Conservation (phyloP, 495 filamentous ascomycete genomes). For the Letharia columbiana region DNA sequence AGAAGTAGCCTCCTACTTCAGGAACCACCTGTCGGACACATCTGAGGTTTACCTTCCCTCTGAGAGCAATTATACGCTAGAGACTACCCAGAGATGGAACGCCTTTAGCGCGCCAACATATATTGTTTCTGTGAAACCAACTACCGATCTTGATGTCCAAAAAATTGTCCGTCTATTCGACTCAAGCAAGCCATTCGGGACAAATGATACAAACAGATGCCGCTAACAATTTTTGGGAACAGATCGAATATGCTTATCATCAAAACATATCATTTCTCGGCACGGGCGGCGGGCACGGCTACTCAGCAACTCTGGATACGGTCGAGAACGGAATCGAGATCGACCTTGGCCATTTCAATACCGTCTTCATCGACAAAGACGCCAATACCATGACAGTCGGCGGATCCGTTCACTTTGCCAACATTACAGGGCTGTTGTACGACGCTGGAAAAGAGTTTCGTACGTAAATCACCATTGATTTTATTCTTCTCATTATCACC, state of each 20-base stretch:
- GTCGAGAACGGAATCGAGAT: conserved; percentile 28
- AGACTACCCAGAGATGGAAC: conserved; percentile 20
- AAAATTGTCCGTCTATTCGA: conserved; percentile 24
- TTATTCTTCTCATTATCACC: conserved; percentile 12
- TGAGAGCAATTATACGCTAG: conserved; percentile 10
- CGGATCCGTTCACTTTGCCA: conserved; percentile 24
- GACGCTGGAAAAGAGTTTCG: conserved; percentile 26
- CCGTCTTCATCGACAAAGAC: conserved; percentile 25
- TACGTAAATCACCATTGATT: conserved; percentile 14
- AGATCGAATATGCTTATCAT: conserved; percentile 24
- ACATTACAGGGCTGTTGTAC: conserved; percentile 26
- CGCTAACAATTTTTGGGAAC: neutral
- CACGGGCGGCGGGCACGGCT: conserved; percentile 28
- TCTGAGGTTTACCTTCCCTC: conserved; percentile 4
- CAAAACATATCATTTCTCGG: conserved; percentile 29
- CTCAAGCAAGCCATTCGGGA: neutral
- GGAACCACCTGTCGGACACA: neutral
- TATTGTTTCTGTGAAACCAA: conserved; percentile 28
- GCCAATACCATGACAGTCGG: conserved; percentile 28
- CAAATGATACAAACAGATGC: neutral
- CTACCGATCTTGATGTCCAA: conserved; percentile 26
- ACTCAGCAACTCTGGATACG: conserved; percentile 24
- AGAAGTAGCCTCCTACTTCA: conserved; percentile 10
- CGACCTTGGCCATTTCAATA: conserved; percentile 27
- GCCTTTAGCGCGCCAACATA: conserved; percentile 26